Base-by-base conservation (phyloP, 2,329 filamentous ascomycete genomes). In the Venturia effusa region DNA sequence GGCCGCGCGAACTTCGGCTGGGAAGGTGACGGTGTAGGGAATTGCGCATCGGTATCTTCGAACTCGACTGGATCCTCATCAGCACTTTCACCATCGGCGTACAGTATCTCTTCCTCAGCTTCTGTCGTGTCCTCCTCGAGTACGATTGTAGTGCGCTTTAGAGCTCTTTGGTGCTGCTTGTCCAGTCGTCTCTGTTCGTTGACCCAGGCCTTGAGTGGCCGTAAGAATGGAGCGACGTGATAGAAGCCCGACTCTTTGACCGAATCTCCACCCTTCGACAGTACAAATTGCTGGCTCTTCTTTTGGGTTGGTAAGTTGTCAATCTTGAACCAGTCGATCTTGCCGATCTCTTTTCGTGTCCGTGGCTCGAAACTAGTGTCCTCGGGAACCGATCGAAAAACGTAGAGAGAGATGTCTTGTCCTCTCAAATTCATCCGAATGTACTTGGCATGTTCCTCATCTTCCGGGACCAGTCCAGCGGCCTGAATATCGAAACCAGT, bases 141-240 rank as follows among this genome's bases (percentile, higher is more conserved):
- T 32, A 57, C 30, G 13, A 34, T 39, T 27, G 41, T 54, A 41
- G 34, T 48, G 27, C 32, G 45, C 27, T 22, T 15, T 67, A 66
- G 22, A 66, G 63, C 4, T 68, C 62, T 13, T 24, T 64, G 40
- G 69, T 65, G 78, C 68, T 79, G 78, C 10, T 79, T 78, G 69
- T 90, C 89, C n/a, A 83, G 80, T 76, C 88, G 92, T 78, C 85
- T 88, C 76, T 96, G 90, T 67, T 88, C 84, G n/a, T 85, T 79
- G 59, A 97, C 91, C 92, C 92, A 97, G 73, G 90, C 91, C 75
- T 91, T 92, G 60, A 99, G 76, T 6, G 86, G 89, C 1, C 86
- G 86, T 63, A 97, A 80, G 72, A 99, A 99, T 0, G 93, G 92
- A 0, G 92, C 92, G 22, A 99, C 94, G 90, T 97, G 97, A 76